Conservation (phyloP, 164 flowering plant species). For the Tetracentron sinense region DNA sequence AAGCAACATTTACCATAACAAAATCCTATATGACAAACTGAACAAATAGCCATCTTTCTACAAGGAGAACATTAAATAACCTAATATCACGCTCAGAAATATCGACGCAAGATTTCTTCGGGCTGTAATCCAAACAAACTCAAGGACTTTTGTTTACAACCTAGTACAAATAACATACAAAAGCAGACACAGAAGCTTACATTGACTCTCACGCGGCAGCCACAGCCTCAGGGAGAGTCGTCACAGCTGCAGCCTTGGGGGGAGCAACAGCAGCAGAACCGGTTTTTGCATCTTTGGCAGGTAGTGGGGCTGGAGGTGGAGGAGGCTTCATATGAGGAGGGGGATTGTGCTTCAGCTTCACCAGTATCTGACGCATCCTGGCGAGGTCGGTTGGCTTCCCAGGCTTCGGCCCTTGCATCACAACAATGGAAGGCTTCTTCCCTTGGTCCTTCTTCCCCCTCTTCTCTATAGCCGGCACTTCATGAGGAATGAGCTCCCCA, state of each 20-base stretch:
- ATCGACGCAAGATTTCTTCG: too few relatives aligned
- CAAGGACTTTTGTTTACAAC: too few relatives aligned
- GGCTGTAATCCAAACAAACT: too few relatives aligned
- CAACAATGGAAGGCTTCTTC: conserved; percentile 39
- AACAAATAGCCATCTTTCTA: too few relatives aligned
- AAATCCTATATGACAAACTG: too few relatives aligned
- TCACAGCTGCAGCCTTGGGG: conserved; percentile 17
- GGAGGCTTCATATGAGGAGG: conserved; percentile 40
- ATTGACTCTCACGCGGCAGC: not conserved
- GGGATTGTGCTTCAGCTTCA: conserved; percentile 51
- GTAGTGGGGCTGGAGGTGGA: conserved; percentile 25
- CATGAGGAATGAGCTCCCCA: conserved; percentile 51
- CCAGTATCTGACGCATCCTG: conserved; percentile 57
- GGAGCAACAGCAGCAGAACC: conserved; percentile 17
- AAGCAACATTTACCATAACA: too few relatives aligned
- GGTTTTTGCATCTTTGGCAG: conserved; percentile 24
- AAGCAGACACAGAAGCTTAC: not conserved
- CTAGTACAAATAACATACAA: not conserved
- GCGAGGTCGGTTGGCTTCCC: conserved; percentile 64
- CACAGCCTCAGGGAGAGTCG: conserved; percentile 26
- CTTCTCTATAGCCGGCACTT: conserved; percentile 40
- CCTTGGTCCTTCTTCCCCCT: conserved; percentile 42
- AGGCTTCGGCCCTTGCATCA: conserved; percentile 57
- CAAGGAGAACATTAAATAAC: too few relatives aligned
- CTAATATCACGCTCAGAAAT: too few relatives aligned